Base-by-base conservation (phyloP, 208 protist species). In the Crithidia mellificae region DNA sequence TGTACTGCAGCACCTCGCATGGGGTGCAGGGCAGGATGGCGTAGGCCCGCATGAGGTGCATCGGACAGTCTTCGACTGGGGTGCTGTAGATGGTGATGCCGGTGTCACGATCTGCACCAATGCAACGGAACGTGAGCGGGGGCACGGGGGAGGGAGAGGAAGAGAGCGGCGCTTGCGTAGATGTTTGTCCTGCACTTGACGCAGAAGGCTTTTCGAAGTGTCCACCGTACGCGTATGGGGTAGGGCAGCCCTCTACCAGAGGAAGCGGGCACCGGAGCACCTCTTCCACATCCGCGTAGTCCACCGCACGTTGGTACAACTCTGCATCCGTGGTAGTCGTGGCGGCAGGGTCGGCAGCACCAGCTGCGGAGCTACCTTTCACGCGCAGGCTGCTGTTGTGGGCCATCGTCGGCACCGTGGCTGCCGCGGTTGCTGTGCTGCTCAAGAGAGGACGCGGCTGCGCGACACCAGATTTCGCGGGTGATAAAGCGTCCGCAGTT, bases 1-100 rank as follows among this genome's bases (percentile, higher is more conserved):
- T 78, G 72, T 88, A 91, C 39, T 64, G 64, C 44, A 91, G 71
- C 47, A 92, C 55, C 19, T 81, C 74, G 1, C 52, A 44, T 1
- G 84, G 73, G 14, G 72, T 24, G 59, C 83, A 94, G 8, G 89
- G 89, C 56, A 94, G 78, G 30, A 82, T 56, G 27, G 67, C 80
- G 46, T 78, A 75, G n/a, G 82, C 84, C 17, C 84, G 81, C 84
- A 94, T 92, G 36, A 94, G 52, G 47, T 91, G 83, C 36, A 94
- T 83, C 15, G 85, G 80, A 36, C 69, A 89, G 27, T 79, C 54
- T 62, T 84, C 77, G 9, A 90, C 82, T 0, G 85, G 77, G 17
- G 83, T 56, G 43, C 84, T 93, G 74, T 78, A 85, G 22, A 93
- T 54, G 12, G 58, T 63, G 30, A 87, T 81, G 17, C 78, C 82